phyloP scores from a whole-genome alignment of 1,284 basidiomycete species.

The Phylloboletellus chloephorus region DNA sequence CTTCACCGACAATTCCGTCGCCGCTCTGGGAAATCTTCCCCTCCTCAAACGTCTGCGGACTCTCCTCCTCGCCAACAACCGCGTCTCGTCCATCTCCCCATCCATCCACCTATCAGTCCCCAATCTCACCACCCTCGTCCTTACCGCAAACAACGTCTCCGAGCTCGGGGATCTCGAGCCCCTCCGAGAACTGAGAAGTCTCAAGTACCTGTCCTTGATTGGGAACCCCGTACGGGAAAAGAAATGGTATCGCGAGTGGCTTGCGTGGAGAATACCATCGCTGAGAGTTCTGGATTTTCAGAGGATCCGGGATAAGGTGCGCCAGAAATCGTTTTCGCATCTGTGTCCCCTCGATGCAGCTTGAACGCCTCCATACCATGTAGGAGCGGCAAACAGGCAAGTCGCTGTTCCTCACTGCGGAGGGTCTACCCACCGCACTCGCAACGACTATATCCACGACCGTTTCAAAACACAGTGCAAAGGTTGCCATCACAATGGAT shows the following conservation, averaged over 20 bases:
- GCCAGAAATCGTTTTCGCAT: slow-evolving; percentile 35
- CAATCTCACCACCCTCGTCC: slow-evolving; percentile 73
- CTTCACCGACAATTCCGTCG: slow-evolving; percentile 93
- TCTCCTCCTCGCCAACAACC: slow-evolving; percentile 84
- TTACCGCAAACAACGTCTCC: slow-evolving; percentile 72
- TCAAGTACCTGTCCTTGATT: slow-evolving; percentile 79
- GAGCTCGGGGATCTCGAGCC: slow-evolving; percentile 84
- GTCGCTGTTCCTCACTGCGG: slow-evolving; percentile 71
- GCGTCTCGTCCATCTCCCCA: slow-evolving; percentile 76
- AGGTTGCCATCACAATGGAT: slow-evolving; percentile 56
- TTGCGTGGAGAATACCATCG: slow-evolving; percentile 75
- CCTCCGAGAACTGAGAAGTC: slow-evolving; percentile 69
- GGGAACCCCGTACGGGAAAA: slow-evolving; percentile 92
- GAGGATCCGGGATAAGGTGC: slow-evolving; percentile 92
- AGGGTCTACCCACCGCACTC: slow-evolving; percentile 73
- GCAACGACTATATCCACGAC: slow-evolving; percentile 74
- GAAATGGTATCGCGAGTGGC: slow-evolving; percentile 96
- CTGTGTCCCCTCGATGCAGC: slow-evolving; percentile 18
- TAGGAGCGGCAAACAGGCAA: slow-evolving; percentile 76
- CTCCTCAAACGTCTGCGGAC: slow-evolving; percentile 75
- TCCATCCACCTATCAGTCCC: slow-evolving; percentile 81
- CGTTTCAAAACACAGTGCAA: slow-evolving; percentile 59
- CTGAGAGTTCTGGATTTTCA: slow-evolving; percentile 96
- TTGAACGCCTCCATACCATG: slow-evolving; percentile 26
- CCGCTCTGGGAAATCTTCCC: slow-evolving; percentile 82